These are phyloP conservation scores for Dictyostelium purpureum DNA, from an alignment of 78 protist species.

Conservation along the genomic window DNA sequence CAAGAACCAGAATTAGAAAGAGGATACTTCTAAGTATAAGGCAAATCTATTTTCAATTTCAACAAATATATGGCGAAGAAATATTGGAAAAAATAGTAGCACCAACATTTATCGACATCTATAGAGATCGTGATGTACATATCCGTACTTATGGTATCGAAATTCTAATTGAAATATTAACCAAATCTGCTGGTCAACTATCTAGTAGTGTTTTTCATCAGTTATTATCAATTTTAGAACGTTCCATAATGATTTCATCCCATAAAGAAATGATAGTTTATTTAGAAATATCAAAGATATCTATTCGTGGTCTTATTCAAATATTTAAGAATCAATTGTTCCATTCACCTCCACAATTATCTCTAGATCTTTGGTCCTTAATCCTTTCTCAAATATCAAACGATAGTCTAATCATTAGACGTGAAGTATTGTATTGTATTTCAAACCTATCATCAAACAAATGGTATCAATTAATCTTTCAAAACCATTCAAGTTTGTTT, in stretches of 20 bases:
- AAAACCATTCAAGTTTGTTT: background rate
- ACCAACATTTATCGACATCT: conserved; percentile 27
- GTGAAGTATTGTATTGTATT: conserved; percentile 1
- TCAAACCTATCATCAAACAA: conserved; percentile 27
- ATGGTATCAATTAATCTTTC: conserved; percentile 54
- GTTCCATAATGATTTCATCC: conserved; percentile 25
- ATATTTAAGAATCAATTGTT: conserved; percentile 17
- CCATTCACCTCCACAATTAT: background rate
- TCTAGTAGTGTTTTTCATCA: background rate
- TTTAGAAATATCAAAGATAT: background rate
- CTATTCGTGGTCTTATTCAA: conserved; percentile 18
- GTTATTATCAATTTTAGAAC: conserved; percentile 11
- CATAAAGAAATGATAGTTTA: background rate
- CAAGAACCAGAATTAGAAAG: conserved; percentile 36
- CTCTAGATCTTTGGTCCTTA: conserved; percentile 32
- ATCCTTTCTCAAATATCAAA: conserved; percentile 27
- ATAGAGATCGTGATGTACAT: conserved; percentile 31
- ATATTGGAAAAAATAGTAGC: conserved; percentile 25
- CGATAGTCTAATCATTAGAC: conserved; percentile 33
- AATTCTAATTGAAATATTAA: conserved; percentile 14
- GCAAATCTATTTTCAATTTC: conserved; percentile 11
- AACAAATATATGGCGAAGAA: conserved; percentile 51
- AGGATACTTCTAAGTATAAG: background rate
- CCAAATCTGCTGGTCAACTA: background rate
- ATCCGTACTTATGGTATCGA: conserved; percentile 35